Evolutionary conservation across 768 basidiomycete species (phyloP).

Genomic region (Tricholoma sp.): DNA sequence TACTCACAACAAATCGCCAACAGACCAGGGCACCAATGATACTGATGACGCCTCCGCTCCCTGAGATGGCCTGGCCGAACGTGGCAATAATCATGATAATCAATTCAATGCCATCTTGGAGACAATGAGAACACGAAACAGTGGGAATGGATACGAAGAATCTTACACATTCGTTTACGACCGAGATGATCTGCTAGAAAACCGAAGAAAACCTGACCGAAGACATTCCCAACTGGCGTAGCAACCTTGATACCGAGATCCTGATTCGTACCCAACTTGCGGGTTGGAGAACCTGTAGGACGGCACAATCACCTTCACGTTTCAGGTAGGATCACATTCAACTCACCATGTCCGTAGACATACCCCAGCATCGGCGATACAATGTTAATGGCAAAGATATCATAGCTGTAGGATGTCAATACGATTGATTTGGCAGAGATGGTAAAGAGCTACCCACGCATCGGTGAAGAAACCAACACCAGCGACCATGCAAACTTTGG

Average conservation of each 20-base stretch:
- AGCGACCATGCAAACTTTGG: constrained; percentile 63
- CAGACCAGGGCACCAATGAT: constrained; percentile 75
- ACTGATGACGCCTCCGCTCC: constrained; percentile 56
- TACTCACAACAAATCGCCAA: constrained; percentile 70
- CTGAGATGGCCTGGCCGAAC: constrained; percentile 76
- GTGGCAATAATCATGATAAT: constrained; percentile 80
- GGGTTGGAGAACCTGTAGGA: constrained; percentile 19
- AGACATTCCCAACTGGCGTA: constrained; percentile 68
- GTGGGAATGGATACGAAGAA: background rate
- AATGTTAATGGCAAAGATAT: constrained; percentile 89
- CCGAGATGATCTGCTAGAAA: constrained; percentile 76
- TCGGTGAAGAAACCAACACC: constrained; percentile 93
- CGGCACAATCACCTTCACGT: constrained; percentile 2
- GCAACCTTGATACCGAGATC: constrained; percentile 76
- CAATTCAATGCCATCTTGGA: constrained; percentile 61
- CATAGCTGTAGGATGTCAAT: constrained; percentile 42
- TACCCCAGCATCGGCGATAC: constrained; percentile 80
- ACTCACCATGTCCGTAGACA: constrained; percentile 52
- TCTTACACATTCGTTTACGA: constrained; percentile 76
- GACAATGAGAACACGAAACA: background rate
- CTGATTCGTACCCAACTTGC: constrained; percentile 51
- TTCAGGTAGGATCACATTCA: background rate
- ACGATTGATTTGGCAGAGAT: background rate
- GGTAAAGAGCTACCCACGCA: constrained; percentile 39
- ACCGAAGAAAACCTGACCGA: constrained; percentile 75